phyloP scores from a whole-genome alignment of 805 yeast species.

The Candida chilensis region DNA sequence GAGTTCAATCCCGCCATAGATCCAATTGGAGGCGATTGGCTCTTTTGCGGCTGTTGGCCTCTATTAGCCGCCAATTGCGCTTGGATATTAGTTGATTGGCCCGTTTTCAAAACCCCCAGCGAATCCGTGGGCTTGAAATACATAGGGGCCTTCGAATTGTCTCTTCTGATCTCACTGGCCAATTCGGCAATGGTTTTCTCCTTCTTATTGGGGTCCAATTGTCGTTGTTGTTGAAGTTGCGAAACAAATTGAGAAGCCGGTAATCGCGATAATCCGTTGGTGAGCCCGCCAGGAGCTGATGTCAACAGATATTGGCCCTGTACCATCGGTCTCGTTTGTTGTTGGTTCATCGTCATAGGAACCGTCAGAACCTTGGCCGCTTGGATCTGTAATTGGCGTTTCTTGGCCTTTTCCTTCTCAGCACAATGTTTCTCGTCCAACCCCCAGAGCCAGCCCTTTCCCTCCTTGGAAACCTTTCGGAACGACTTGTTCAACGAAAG shows the following conservation, averaged over 20 bases:
- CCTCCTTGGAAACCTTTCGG: constrained; percentile 71
- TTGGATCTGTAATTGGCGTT: constrained; percentile 57
- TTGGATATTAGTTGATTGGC: constrained; percentile 15
- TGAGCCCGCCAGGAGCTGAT: not conserved
- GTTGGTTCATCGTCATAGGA: constrained; percentile 41
- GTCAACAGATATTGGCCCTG: constrained; percentile 8
- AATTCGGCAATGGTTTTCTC: constrained; percentile 31
- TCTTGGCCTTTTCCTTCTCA: constrained; percentile 71
- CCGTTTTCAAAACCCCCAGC: not conserved
- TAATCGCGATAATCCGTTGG: not conserved
- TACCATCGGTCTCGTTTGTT: constrained; percentile 28
- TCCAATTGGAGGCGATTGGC: not conserved
- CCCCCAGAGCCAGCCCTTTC: constrained; percentile 95
- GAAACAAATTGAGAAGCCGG: constrained; percentile 12
- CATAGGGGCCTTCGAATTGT: constrained; percentile 18
- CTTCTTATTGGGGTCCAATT: constrained; percentile 6
- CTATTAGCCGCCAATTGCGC: constrained; percentile 40
- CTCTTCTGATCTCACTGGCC: constrained; percentile 25
- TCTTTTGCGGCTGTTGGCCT: constrained; percentile 14
- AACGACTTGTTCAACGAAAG: constrained; percentile 81
- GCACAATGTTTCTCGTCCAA: constrained; percentile 77
- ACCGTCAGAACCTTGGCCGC: constrained; percentile 52
- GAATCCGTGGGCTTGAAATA: constrained; percentile 17
- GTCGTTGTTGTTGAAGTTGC: constrained; percentile 11
- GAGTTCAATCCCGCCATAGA: constrained; percentile 29